phyloP scores from a whole-genome alignment of 2,329 filamentous ascomycete genomes.

The Colletotrichum noveboracense region DNA sequence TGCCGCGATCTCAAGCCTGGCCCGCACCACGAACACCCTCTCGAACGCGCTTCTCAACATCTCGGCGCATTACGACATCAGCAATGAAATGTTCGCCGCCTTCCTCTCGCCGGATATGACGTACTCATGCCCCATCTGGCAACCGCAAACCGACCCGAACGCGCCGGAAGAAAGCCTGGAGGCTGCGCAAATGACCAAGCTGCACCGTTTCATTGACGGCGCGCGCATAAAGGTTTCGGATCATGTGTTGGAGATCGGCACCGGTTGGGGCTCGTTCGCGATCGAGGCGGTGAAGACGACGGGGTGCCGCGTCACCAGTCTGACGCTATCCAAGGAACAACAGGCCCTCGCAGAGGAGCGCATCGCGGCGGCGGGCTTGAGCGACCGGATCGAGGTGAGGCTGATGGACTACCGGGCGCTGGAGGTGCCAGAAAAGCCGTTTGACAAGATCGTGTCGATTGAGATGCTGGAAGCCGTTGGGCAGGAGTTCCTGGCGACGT shows the following conservation, averaged over 20 bases:
- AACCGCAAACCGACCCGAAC: constrained; percentile 42
- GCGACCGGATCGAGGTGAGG: constrained; percentile 66
- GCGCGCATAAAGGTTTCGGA: constrained; percentile 68
- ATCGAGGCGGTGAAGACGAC: constrained; percentile 71
- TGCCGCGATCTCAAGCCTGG: constrained; percentile 61
- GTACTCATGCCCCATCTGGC: constrained; percentile 75
- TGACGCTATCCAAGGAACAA: constrained; percentile 74
- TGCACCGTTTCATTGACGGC: constrained; percentile 69
- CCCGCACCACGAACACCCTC: constrained; percentile 61
- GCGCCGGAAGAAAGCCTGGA: constrained; percentile 63
- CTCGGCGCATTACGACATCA: constrained; percentile 76
- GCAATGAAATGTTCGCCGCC: constrained; percentile 77
- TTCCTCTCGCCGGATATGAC: constrained; percentile 80
- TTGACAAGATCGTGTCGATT: constrained; percentile 76
- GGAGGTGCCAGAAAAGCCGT: constrained; percentile 56
- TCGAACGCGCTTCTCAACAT: constrained; percentile 69
- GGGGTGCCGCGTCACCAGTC: constrained; percentile 70
- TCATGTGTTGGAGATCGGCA: constrained; percentile 77
- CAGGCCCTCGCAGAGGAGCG: constrained; percentile 70
- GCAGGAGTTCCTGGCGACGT: constrained; percentile 68
- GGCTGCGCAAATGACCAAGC: constrained; percentile 70
- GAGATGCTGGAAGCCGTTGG: constrained; percentile 82
- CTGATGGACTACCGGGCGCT: constrained; percentile 73
- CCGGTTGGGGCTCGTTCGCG: constrained; percentile 77
- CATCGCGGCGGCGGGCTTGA: constrained; percentile 65